phyloP scores from a whole-genome alignment of 2,329 filamentous ascomycete species.

The Gremmenia infestans region DNA sequence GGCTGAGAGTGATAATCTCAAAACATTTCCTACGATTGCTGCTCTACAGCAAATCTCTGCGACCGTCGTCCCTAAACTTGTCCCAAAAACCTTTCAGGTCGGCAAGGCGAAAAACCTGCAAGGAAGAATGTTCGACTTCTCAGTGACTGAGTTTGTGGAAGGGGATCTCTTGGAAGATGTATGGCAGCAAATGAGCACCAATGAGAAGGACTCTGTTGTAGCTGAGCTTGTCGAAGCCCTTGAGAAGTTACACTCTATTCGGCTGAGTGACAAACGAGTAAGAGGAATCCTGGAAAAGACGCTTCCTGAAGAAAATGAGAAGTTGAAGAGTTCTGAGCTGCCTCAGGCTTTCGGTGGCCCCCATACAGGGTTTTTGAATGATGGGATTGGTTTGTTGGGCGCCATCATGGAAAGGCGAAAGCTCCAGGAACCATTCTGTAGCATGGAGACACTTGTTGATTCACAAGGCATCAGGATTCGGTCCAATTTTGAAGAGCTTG shows the following conservation, averaged over 20 bases:
- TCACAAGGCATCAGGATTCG: slow-evolving; percentile 8
- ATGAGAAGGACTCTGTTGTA: slow-evolving; percentile 12
- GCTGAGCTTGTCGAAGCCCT: slow-evolving; percentile 9
- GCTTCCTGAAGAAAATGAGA: slow-evolving; percentile 6
- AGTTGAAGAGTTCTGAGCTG: not conserved
- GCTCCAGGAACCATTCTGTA: slow-evolving; percentile 6
- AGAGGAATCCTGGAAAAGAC: slow-evolving; percentile 4
- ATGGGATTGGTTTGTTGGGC: slow-evolving; percentile 2
- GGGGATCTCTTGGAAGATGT: slow-evolving; percentile 11
- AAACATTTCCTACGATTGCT: slow-evolving; percentile 10
- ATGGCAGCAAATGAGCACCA: slow-evolving; percentile 11
- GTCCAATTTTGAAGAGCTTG: slow-evolving; percentile 13
- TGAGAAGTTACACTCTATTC: slow-evolving; percentile 8
- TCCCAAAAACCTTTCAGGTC: slow-evolving; percentile 10
- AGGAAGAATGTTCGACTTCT: slow-evolving; percentile 11
- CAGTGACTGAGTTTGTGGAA: slow-evolving; percentile 11
- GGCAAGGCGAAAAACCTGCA: slow-evolving; percentile 7
- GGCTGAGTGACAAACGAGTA: slow-evolving; percentile 2
- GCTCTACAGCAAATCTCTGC: slow-evolving; percentile 10
- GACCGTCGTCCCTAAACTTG: slow-evolving; percentile 10
- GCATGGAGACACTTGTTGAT: slow-evolving; percentile 5
- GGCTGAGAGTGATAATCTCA: slow-evolving; percentile 4
- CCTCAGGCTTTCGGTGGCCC: slow-evolving; percentile 7
- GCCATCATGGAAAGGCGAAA: slow-evolving; percentile 11
- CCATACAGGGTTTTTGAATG: slow-evolving; percentile 8